These are phyloP conservation scores for Podaxis sp. DNA, from an alignment of 768 basidiomycete genomes.

Conservation along the genomic window DNA sequence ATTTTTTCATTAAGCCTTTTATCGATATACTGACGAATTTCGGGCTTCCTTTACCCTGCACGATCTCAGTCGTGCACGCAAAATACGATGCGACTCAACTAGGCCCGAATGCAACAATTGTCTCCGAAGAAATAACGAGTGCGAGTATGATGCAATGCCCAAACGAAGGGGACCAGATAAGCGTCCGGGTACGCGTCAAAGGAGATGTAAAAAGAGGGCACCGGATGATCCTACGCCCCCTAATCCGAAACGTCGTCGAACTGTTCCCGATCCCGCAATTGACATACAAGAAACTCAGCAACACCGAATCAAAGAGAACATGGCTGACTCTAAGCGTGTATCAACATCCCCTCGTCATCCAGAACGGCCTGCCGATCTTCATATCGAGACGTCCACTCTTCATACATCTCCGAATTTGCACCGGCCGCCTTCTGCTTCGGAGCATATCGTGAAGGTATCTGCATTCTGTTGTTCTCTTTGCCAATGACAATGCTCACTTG, in stretches of 20 bases:
- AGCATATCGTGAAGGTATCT: conserved; percentile 14
- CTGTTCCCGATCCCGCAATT: conserved; percentile 22
- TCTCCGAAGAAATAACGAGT: conserved; percentile 70
- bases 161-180: conserved; percentile 87
- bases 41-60: conserved; percentile 28
- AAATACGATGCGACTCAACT: conserved; percentile 85
- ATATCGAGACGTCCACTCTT: conserved; percentile 17
- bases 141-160: conserved; percentile 77
- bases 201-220: conserved; percentile 81
- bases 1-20: conserved; percentile 41
- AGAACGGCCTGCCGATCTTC: conserved; percentile 21
- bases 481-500: conserved; percentile 4
- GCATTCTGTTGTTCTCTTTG: not conserved
- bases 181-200: conserved; percentile 78
- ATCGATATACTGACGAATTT: conserved; percentile 32
- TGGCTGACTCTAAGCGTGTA: conserved; percentile 25
- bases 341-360: conserved; percentile 22
- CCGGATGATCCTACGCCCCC: conserved; percentile 50
- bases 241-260: conserved; percentile 54
- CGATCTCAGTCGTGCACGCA: conserved; percentile 67
- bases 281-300: conserved; percentile 32
- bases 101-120: conserved; percentile 83
- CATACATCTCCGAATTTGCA: conserved; percentile 6
- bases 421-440: conserved; percentile 2
- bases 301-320: conserved; percentile 39